Percentiles rank a stretch among this genome's conserved stretches.
Evolutionary conservation across 225 moss, liverwort and hornwort genomes (phyloP).

Genomic region (Anthoceros angustus): DNA sequence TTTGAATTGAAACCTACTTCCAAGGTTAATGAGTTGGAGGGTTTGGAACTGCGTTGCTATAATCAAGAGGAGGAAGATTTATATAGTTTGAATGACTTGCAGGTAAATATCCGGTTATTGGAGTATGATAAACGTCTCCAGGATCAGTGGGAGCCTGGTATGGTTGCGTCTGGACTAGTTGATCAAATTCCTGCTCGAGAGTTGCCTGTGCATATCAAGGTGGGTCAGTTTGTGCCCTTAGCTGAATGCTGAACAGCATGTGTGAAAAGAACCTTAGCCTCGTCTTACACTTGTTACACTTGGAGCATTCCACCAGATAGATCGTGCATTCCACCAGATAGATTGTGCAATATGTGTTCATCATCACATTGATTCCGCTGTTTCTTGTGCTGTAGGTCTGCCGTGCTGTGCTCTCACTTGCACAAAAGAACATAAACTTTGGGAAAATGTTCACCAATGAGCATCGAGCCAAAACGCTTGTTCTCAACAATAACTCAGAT

Average conservation of each 20-base stretch:
- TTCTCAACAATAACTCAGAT: constrained; percentile 66
- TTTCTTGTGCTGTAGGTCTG: constrained; percentile 36
- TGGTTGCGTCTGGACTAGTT: constrained; percentile 43
- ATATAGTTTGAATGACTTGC: constrained; percentile 9
- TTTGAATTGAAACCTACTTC: neutral
- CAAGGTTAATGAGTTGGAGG: neutral
- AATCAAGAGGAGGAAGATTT: neutral
- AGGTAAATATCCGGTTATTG: constrained; percentile 67
- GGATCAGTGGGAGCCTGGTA: constrained; percentile 57
- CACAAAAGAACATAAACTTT: constrained; percentile 91
- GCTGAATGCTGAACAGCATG: neutral
- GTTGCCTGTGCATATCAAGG: constrained; percentile 61
- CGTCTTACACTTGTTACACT: constrained; percentile 7
- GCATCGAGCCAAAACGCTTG: constrained; percentile 89
- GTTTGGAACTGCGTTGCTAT: too few species aligned
- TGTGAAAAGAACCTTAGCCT: constrained; percentile 5
- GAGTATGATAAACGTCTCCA: constrained; percentile 69
- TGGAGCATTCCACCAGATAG: neutral
- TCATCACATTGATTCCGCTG: neutral
- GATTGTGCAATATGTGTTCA: neutral
- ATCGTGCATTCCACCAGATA: neutral
- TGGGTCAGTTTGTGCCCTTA: constrained; percentile 6
- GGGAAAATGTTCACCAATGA: constrained; percentile 88
- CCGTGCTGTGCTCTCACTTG: constrained; percentile 66
- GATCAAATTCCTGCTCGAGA: constrained; percentile 63